These are phyloP conservation scores for Candida peoriensis DNA, from an alignment of 805 yeast genomes.

Conservation along the genomic window DNA sequence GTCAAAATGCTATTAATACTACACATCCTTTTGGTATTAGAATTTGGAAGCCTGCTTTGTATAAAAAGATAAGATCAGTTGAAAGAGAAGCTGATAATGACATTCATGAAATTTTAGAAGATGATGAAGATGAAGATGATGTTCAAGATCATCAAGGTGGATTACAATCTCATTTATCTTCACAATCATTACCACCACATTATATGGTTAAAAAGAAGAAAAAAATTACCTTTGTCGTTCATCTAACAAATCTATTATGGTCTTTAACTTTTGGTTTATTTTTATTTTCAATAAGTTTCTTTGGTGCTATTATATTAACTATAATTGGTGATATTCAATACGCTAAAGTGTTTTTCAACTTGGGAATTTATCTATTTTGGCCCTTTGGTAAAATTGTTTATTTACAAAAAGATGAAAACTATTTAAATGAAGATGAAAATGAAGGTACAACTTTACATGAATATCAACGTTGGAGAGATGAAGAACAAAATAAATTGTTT, in stretches of 20 bases:
- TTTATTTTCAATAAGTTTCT: conserved; percentile 46
- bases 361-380: conserved; percentile 67
- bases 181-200: too few relatives aligned
- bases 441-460: conserved; percentile 84
- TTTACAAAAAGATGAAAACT: conserved; percentile 71
- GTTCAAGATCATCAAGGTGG: not conserved
- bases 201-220: conserved; percentile 28
- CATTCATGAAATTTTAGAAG: conserved; percentile 64
- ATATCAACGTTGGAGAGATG: conserved; percentile 81
- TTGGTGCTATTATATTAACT: conserved; percentile 40
- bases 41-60: conserved; percentile 97
- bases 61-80: conserved; percentile 88
- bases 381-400: conserved; percentile 93
- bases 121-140: conserved; percentile 2
- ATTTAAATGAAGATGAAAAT: conserved; percentile 79
- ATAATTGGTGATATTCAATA: conserved; percentile 50
- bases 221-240: conserved; percentile 55
- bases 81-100: conserved; percentile 89
- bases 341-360: conserved; percentile 49
- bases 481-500: conserved; percentile 71
- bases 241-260: conserved; percentile 71
- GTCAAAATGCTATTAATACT: conserved; percentile 93
- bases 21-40: conserved; percentile 98
- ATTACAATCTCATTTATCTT: not conserved
- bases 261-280: conserved; percentile 64